Conservation (phyloP, 2,329 filamentous ascomycete genomes). For the Calonectria hongkongensis region DNA sequence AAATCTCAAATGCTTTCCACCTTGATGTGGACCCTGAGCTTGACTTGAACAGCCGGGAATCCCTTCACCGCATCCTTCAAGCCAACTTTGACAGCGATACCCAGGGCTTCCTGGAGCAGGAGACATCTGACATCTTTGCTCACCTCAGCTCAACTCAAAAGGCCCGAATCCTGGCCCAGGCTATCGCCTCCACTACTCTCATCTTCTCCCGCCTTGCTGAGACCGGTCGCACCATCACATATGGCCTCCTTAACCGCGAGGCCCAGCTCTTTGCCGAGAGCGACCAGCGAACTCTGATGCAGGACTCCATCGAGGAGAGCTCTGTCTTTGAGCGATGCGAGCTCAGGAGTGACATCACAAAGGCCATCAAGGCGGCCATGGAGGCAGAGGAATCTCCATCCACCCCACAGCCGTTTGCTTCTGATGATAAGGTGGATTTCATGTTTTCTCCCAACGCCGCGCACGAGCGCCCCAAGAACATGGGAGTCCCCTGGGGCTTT, state of each 20-base stretch:
- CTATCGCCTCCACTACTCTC: conserved; percentile 51
- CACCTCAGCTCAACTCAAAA: conserved; percentile 51
- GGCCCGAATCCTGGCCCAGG: conserved; percentile 52
- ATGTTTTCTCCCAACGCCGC: conserved; percentile 48
- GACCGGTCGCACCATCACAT: conserved; percentile 48
- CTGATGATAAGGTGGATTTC: conserved; percentile 52
- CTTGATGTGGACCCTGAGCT: conserved; percentile 50
- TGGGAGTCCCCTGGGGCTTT: conserved; percentile 53
- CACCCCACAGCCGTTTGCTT: conserved; percentile 49
- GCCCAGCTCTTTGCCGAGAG: conserved; percentile 54
- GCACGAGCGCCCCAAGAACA: conserved; percentile 52
- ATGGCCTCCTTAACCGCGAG: conserved; percentile 53
- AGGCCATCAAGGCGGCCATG: conserved; percentile 52
- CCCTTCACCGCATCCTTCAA: conserved; percentile 54
- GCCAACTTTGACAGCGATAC: conserved; percentile 55
- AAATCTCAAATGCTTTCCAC: conserved; percentile 50
- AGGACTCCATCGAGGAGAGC: conserved; percentile 52
- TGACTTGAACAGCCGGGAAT: conserved; percentile 51
- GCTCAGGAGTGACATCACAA: conserved; percentile 46
- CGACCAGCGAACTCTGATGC: conserved; percentile 53
- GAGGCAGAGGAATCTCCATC: conserved; percentile 52
- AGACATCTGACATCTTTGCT: conserved; percentile 54
- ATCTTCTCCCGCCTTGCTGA: conserved; percentile 53
- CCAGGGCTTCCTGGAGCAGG: conserved; percentile 51
- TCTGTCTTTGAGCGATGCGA: conserved; percentile 50